Conservation (phyloP, 169 alveolate species). For the Eimeria falciformis region DNA sequence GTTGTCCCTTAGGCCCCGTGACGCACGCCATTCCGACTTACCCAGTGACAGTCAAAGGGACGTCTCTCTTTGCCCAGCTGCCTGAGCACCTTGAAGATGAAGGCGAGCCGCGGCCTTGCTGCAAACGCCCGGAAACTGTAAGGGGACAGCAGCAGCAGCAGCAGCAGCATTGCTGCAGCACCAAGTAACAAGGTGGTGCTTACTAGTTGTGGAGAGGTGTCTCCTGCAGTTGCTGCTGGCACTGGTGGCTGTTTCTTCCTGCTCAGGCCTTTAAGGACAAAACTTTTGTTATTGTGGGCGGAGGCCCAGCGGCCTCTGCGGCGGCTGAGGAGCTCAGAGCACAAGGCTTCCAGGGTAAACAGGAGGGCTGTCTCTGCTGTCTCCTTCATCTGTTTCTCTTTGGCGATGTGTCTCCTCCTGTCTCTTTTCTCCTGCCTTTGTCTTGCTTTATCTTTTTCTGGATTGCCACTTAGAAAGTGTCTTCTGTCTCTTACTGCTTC, state of each 20-base stretch:
- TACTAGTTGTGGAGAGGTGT: too few relatives aligned
- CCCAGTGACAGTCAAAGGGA: constrained; percentile 65
- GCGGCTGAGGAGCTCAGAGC: constrained; percentile 89
- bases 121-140: constrained; percentile 23
- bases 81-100: constrained; percentile 44
- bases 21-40: constrained; percentile 56
- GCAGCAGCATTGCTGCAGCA: neutral
- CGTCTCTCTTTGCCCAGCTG: constrained; percentile 44
- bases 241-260: neutral
- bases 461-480: too few relatives aligned
- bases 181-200: neutral
- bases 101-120: neutral
- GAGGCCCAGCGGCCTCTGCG: constrained; percentile 91
- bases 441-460: neutral
- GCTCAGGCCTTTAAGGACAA: constrained; percentile 45
- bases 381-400: neutral
- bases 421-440: neutral
- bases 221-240: too few relatives aligned
- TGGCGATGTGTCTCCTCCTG: neutral
- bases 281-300: constrained; percentile 89
- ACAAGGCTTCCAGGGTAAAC: constrained; percentile 86
- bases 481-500: neutral
- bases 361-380: neutral
- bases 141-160: constrained; percentile 52
- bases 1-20: constrained; percentile 69